Evolutionary conservation across 2,329 filamentous ascomycete genomes (phyloP), one percentile per base, ranked within the genome.

Genomic region (Claviceps sorghi): DNA sequence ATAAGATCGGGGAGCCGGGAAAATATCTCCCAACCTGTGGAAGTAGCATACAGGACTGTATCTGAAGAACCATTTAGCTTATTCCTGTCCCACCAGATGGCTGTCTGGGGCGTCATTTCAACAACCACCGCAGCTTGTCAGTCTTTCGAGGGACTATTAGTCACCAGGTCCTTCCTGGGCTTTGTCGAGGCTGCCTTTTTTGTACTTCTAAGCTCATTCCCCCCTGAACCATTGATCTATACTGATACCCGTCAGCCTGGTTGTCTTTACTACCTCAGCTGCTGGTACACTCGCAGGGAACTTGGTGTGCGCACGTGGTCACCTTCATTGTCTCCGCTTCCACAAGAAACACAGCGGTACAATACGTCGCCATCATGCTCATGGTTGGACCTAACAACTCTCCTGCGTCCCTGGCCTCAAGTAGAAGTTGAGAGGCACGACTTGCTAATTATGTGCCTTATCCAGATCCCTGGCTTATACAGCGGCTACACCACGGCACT

Each of bases 321-420:
- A 77, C 80, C 3, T 88, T 84, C 66, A 83, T 88, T 58, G 72
- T 88, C 49, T 80, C 79, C 8, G 83, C 82, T 1, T 70, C 79
- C 0, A 86, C 84, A 0, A 79, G 73, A 0, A 63, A 70, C 2
- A 71, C 75, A 0, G 83, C 72, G 0, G 78, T 83, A 0, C 73
- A 84, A 38, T 88, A 88, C 56, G 66, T 84, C 9, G 73, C 79
- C 32, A 87, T 88, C 76, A 82, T 88, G 75, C 69, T 88, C 41
- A 87, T 88, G 80, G 72, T 62, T 52, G 48, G 58, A 43, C 41
- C 38, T 7, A 17, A 17, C n/a, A 19, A 15, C 15, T 40, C 38
- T n/a, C 38, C 2, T 9, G 7, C 17, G 8, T 7, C 4, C 38
- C 17, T 15, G 21, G 19, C 41, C 19, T 22, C 19, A 7, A 11